A percentile compares a stretch with the other conserved stretches of the same genome.
Evolutionary conservation across 1,139 yeast genomes (phyloP).

Genomic region (Torulaspora globosa): DNA sequence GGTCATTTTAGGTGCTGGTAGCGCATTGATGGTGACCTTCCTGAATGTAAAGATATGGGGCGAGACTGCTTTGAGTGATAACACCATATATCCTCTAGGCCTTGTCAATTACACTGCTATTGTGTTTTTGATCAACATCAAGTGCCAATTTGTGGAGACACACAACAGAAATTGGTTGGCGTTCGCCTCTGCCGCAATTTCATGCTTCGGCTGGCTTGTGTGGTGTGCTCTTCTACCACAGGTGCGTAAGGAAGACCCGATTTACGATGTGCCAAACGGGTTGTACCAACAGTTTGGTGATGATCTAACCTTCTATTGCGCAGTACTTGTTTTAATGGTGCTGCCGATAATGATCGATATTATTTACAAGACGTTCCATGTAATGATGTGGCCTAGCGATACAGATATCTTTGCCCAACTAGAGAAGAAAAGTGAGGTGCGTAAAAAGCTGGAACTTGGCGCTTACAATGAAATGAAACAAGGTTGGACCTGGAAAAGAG

Average conservation of each 20-base stretch:
- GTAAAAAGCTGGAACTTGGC: constrained; percentile 65
- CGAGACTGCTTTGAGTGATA: constrained; percentile 58
- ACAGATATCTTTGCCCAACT: constrained; percentile 73
- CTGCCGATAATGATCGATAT: constrained; percentile 67
- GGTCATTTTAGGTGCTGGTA: constrained; percentile 73
- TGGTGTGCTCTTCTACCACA: constrained; percentile 80
- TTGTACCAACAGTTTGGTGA: constrained; percentile 66
- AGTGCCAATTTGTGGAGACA: constrained; percentile 79
- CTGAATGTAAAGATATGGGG: constrained; percentile 67
- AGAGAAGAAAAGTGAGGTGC: constrained; percentile 65
- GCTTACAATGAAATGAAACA: constrained; percentile 71
- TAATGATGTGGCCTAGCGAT: constrained; percentile 62
- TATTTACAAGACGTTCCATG: constrained; percentile 53
- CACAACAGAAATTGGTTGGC: constrained; percentile 72
- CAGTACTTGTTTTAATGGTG: constrained; percentile 52
- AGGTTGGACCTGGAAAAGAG: constrained; percentile 66
- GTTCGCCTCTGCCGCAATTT: constrained; percentile 64
- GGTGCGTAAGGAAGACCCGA: constrained; percentile 57
- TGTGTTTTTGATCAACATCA: constrained; percentile 67
- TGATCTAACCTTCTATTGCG: constrained; percentile 84
- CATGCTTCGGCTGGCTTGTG: constrained; percentile 80
- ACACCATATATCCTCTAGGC: constrained; percentile 78
- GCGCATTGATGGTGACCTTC: constrained; percentile 70
- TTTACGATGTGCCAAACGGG: constrained; percentile 71
- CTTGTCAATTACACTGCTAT: constrained; percentile 68